Evolutionary conservation across 352 stramenopile genomes (phyloP), one percentile per base, ranked within the genome.

Genomic region (Thraustochytrium striatum): DNA sequence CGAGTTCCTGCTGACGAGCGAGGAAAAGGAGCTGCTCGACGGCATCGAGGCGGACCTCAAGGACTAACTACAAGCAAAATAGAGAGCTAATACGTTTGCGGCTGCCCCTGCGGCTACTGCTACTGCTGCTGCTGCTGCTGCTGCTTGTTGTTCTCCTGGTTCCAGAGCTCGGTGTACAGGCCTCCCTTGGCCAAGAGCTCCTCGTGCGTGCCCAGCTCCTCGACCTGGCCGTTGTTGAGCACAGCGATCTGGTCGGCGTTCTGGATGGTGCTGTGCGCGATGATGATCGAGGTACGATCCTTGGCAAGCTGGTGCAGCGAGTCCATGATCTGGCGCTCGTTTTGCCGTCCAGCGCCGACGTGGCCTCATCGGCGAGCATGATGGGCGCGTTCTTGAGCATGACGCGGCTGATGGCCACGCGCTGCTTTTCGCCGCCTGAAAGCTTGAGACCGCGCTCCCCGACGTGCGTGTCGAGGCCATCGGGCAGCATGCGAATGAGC

Each of bases 251-350:
- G 86, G 70, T 97, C 92, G 5, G 90, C 90, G 58, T 90, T 91
- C 83, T 92, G 90, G 83, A 97, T 95, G n/a, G 93, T 97, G 55
- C 90, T 96, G 87, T 99, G 97, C 13, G 97, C 96, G 84, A 99
- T 99, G 82, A 93, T 89, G 44, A 94, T 70, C 39, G 86, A 86
- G 43, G 89, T 94, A 55, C 87, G 87, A 79, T 92, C 87, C 30
- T 82, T 79, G 11, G 85, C 87, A 61, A 94, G 86, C 25, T 80
- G 57, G 13, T 83, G 83, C 79, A 94, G 89, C 75, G 91, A 87
- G 25, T 90, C 85, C 83, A 94, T 90, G 72, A 94, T 94, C 79
- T 91, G 84, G 2, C 82, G 86, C 82, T 94, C 90, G 33, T 88
- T 93, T 72, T 89, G 83, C 68, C 88, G 83, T 93, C 89, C 3